These are phyloP conservation scores for Hymenoscyphus salicellus DNA, from an alignment of 2,329 filamentous ascomycete genomes.

Conservation along the genomic window DNA sequence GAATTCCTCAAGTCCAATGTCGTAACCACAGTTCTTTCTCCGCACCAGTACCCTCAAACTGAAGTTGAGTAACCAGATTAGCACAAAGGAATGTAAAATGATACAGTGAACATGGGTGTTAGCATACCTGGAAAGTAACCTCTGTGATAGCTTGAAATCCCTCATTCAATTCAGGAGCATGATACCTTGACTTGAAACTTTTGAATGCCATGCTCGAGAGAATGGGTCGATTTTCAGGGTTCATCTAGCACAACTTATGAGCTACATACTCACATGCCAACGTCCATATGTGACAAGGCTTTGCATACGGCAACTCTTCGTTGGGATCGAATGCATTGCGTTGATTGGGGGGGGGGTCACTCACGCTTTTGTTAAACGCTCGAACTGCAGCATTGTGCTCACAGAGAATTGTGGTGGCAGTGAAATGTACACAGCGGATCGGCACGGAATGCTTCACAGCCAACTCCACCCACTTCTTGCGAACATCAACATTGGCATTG, in stretches of 20 bases:
- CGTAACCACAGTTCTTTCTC: slow-evolving; percentile 70
- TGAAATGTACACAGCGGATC: slow-evolving; percentile 84
- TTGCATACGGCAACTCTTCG: slow-evolving; percentile 5
- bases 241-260: slow-evolving; percentile 51
- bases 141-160: slow-evolving; percentile 79
- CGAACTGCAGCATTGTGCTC: slow-evolving; percentile 88
- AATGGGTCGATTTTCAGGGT: slow-evolving; percentile 73
- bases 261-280: slow-evolving; percentile 11
- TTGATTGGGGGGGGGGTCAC: slow-evolving; percentile 18
- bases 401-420: slow-evolving; percentile 58
- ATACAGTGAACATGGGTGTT: slow-evolving; percentile 1
- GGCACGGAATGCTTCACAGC: slow-evolving; percentile 68
- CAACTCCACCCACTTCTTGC: slow-evolving; percentile 74
- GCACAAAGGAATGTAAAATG: neutral
- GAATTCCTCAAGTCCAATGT: slow-evolving; percentile 64
- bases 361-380: slow-evolving; percentile 53
- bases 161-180: slow-evolving; percentile 68
- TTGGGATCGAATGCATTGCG: slow-evolving; percentile 9
- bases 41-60: slow-evolving; percentile 46
- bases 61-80: slow-evolving; percentile 10
- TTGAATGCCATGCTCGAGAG: slow-evolving; percentile 80
- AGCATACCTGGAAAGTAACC: slow-evolving; percentile 65
- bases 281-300: slow-evolving; percentile 10
- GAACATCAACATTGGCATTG: slow-evolving; percentile 77
- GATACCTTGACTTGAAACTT: slow-evolving; percentile 69